Conservation (phyloP, 2,329 filamentous ascomycete genomes). For the Ampelomyces quisqualis region DNA sequence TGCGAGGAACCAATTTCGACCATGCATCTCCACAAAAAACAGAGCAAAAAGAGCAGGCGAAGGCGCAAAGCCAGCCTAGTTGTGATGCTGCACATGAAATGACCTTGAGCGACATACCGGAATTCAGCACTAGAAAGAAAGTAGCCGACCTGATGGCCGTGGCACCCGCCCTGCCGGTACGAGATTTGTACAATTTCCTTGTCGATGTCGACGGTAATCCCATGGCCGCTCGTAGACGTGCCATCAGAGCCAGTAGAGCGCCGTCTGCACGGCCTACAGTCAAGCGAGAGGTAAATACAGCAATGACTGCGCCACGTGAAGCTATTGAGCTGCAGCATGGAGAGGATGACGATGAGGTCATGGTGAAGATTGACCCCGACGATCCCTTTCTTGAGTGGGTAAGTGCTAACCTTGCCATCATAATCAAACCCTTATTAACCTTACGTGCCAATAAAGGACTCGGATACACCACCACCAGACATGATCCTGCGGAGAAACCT, state of each 20-base stretch:
- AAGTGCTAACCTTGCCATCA: background rate
- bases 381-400: slow-evolving; percentile 18
- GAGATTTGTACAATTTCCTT: slow-evolving; percentile 19
- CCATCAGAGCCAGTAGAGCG: slow-evolving; percentile 3
- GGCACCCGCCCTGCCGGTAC: slow-evolving; percentile 16
- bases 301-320: background rate
- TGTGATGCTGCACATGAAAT: background rate
- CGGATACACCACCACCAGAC: background rate
- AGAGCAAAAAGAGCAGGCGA: background rate
- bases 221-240: slow-evolving; percentile 4
- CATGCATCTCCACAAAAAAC: background rate
- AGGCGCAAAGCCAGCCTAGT: background rate
- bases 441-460: background rate
- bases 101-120: slow-evolving; percentile 15
- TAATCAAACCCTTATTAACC: background rate
- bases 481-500: too few species aligned
- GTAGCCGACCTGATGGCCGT: slow-evolving; percentile 22
- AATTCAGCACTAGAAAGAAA: slow-evolving; percentile 14
- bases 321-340: background rate
- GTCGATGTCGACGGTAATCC: slow-evolving; percentile 12
- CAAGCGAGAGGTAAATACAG: background rate
- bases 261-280: background rate
- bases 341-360: slow-evolving; percentile 6
- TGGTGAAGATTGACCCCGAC: slow-evolving; percentile 20
- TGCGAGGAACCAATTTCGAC: background rate